These are phyloP conservation scores for Theileria luwenshuni DNA, from an alignment of 169 alveolate genomes.

Conservation along the genomic window DNA sequence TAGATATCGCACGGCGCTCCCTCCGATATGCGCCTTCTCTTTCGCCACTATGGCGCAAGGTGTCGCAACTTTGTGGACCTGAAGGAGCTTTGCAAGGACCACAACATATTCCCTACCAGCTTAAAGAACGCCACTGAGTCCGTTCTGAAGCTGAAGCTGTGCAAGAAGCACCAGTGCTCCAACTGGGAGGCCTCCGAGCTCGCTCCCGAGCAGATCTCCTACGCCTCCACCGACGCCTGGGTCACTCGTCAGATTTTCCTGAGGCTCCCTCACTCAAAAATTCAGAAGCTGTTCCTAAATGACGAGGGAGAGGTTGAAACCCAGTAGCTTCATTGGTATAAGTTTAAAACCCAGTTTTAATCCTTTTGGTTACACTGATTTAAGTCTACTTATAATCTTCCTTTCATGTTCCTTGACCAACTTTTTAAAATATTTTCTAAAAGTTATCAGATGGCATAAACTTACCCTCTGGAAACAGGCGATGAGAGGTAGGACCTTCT, in stretches of 20 bases:
- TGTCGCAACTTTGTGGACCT: conserved; percentile 59
- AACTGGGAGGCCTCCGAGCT: conserved; percentile 65
- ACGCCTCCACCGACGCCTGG: conserved; percentile 72
- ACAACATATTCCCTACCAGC: conserved; percentile 45
- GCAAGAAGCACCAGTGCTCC: conserved; percentile 65
- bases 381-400: conserved; percentile 27
- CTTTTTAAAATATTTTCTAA: conserved; percentile 45
- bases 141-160: conserved; percentile 35
- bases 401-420: conserved; percentile 44
- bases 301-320: conserved; percentile 41
- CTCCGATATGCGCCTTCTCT: conserved; percentile 62
- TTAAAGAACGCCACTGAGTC: conserved; percentile 46
- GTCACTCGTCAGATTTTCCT: conserved; percentile 47
- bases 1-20: conserved; percentile 72
- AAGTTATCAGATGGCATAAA: background rate
- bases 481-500: conserved; percentile 37
- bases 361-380: background rate
- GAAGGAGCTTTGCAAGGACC: conserved; percentile 29
- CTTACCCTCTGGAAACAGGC: conserved; percentile 14
- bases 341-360: background rate
- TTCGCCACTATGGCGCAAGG: conserved; percentile 48
- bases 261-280: conserved; percentile 22
- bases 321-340: background rate
- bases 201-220: conserved; percentile 39
- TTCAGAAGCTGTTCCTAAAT: conserved; percentile 37